These are phyloP conservation scores for Trypanosoma mega DNA, from an alignment of 208 protist species.

Conservation along the genomic window DNA sequence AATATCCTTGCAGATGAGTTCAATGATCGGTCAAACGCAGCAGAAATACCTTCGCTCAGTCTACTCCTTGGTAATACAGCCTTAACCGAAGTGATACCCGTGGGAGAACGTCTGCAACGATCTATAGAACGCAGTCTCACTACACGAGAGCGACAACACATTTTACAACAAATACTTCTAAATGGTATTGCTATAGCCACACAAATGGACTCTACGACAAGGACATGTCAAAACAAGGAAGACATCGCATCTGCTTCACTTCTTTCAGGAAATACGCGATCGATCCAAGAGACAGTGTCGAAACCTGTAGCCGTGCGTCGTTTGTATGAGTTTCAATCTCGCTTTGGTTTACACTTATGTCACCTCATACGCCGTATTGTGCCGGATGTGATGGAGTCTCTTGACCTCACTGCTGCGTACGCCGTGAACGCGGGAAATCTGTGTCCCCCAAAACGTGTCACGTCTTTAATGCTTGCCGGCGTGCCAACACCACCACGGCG, in stretches of 20 bases:
- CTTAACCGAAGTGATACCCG: not conserved
- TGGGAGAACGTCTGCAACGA: conserved; percentile 35
- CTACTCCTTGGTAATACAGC: not conserved
- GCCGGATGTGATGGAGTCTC: conserved; percentile 11
- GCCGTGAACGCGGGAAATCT: conserved; percentile 50
- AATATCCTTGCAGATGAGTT: not conserved
- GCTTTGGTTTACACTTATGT: conserved; percentile 38
- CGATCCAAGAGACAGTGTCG: conserved; percentile 38
- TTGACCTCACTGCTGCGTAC: conserved; percentile 26
- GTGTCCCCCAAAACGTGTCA: conserved; percentile 34
- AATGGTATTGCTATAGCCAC: conserved; percentile 23
- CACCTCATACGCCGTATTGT: conserved; percentile 14
- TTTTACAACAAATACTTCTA: conserved; percentile 48
- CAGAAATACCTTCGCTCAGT: not conserved
- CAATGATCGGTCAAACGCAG: not conserved
- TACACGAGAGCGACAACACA: conserved; percentile 43
- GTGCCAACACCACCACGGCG: conserved; percentile 28
- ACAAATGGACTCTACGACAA: conserved; percentile 20
- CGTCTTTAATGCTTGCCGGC: conserved; percentile 38
- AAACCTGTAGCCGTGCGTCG: conserved; percentile 24
- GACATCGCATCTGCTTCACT: conserved; percentile 1
- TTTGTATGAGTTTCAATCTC: conserved; percentile 31
- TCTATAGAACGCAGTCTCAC: conserved; percentile 52
- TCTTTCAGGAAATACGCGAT: conserved; percentile 13
- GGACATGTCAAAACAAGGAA: not conserved